A percentile compares a stretch with the other conserved stretches of the same genome.
Evolutionary conservation across 129 eudicot species (phyloP).

Genomic region (Escallonia herrerae): DNA sequence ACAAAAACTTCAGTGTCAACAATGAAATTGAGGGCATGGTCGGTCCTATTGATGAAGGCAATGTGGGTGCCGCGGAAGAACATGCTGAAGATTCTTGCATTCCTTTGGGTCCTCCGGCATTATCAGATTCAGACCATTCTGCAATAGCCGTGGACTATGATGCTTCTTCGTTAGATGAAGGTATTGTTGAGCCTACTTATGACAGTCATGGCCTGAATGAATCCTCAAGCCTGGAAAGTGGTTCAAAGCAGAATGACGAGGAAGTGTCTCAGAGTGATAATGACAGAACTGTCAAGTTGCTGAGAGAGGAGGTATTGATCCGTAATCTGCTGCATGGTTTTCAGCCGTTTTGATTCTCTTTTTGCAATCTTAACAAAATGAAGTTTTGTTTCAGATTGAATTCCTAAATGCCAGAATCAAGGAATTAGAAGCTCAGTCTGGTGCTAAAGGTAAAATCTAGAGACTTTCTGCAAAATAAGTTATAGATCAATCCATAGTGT

Average conservation of each 20-base stretch:
- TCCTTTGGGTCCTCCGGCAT: constrained; percentile 19
- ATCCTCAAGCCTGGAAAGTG: constrained; percentile 6
- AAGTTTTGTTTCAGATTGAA: constrained; percentile 35
- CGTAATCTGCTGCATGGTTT: constrained; percentile 1
- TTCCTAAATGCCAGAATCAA: constrained; percentile 49
- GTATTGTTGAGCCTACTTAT: constrained; percentile 12
- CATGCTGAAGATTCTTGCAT: constrained; percentile 19
- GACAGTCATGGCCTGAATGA: constrained; percentile 20
- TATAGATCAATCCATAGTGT: background rate
- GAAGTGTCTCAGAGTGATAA: constrained; percentile 27
- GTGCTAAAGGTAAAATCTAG: constrained; percentile 31
- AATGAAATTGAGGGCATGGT: constrained; percentile 26
- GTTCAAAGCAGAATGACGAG: constrained; percentile 16
- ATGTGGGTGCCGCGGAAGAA: too few species aligned
- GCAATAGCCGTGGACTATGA: constrained; percentile 8
- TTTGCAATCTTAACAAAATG: background rate
- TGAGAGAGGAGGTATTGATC: constrained; percentile 57
- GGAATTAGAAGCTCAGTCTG: constrained; percentile 49
- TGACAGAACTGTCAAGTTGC: constrained; percentile 31
- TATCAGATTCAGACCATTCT: constrained; percentile 24
- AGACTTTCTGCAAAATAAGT: constrained; percentile 5
- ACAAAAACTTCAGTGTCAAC: constrained; percentile 16
- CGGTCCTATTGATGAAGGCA: constrained; percentile 12
- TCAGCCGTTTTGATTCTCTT: constrained; percentile 3
- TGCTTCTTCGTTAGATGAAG: constrained; percentile 15